These are phyloP conservation scores for Vigna hirtella DNA, from an alignment of 306 rosid species.

Conservation along the genomic window DNA sequence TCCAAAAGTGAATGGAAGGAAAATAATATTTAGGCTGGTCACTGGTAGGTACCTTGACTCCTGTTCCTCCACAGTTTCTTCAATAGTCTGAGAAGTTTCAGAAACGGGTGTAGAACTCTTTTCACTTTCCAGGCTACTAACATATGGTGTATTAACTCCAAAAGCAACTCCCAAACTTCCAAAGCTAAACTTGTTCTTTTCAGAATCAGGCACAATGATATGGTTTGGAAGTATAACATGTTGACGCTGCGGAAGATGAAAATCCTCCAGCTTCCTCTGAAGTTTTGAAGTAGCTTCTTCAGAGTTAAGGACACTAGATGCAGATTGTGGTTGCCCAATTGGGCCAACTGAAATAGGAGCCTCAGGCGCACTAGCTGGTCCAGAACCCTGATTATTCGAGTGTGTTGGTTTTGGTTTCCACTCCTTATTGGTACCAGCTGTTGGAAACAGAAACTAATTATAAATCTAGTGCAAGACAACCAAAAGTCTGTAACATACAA, in stretches of 20 bases:
- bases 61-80: constrained; percentile 72
- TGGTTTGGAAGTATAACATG: constrained; percentile 93
- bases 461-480: constrained; percentile 44
- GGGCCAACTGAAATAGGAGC: constrained; percentile 55
- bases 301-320: constrained; percentile 60
- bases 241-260: constrained; percentile 75
- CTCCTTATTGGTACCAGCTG: constrained; percentile 94
- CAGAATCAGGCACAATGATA: constrained; percentile 93
- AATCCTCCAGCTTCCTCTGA: constrained; percentile 78
- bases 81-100: constrained; percentile 73
- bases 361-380: constrained; percentile 65
- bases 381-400: constrained; percentile 62
- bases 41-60: constrained; percentile 59
- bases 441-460: constrained; percentile 50
- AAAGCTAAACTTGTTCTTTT: constrained; percentile 86
- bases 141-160: constrained; percentile 59
- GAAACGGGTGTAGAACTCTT: constrained; percentile 74
- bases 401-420: constrained; percentile 91
- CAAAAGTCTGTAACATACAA: constrained; percentile 2
- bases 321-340: constrained; percentile 54
- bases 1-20: neutral
- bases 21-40: constrained; percentile 1
- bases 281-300: constrained; percentile 70
- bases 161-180: constrained; percentile 90
- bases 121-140: constrained; percentile 65